These are phyloP conservation scores for Colletotrichum sp. DNA, from an alignment of 2,329 filamentous ascomycete genomes.

Conservation along the genomic window DNA sequence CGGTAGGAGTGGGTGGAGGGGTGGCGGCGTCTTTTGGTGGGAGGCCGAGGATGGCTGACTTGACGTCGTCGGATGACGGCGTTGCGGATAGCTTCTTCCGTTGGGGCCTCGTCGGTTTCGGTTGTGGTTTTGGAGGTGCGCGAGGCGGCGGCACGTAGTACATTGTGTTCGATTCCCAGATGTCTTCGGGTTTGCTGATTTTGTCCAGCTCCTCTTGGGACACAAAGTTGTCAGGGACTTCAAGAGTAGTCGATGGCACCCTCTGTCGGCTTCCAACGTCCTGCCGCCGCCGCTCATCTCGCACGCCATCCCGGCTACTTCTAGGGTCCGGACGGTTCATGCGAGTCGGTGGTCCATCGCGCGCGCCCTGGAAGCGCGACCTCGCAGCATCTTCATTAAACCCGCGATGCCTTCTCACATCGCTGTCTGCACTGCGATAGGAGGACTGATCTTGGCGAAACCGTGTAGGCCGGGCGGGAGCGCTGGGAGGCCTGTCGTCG, in stretches of 20 bases:
- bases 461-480: not conserved
- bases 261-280: not conserved
- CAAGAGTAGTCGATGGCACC: not conserved
- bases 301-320: not conserved
- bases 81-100: not conserved
- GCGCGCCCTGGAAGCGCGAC: not conserved
- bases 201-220: conserved; percentile 2
- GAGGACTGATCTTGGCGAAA: not conserved
- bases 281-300: not conserved
- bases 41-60: not conserved
- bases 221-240: not conserved
- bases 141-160: not conserved
- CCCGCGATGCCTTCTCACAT: not conserved
- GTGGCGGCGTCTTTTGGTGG: not conserved
- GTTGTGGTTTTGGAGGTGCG: not conserved
- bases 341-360: not conserved
- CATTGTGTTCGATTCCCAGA: conserved; percentile 4
- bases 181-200: not conserved
- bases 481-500: not conserved
- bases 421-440: not conserved
- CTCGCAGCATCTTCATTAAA: not conserved
- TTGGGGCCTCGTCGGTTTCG: not conserved
- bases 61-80: not conserved
- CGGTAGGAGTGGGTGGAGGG: not conserved
- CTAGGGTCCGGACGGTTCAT: not conserved